These are phyloP conservation scores for Iberis amara DNA, from an alignment of 441 rosid genomes.

Conservation along the genomic window DNA sequence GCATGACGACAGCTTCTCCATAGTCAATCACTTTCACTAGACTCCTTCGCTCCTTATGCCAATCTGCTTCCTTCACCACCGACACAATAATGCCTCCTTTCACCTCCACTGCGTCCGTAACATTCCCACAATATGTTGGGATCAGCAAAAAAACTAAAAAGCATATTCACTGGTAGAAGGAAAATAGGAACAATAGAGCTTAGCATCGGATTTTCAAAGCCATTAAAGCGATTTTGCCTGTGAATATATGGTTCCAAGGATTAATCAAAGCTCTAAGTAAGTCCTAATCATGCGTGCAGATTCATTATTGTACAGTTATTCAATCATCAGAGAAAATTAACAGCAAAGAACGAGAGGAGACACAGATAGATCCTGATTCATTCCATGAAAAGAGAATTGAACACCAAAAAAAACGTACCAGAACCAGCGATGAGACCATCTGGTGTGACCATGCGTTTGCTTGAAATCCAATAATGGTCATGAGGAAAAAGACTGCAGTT, in stretches of 20 bases:
- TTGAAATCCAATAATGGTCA: constrained; percentile 64
- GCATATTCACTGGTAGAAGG: too few species aligned
- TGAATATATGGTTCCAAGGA: not conserved
- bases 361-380: not conserved
- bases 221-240: not conserved
- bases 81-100: constrained; percentile 52
- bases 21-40: constrained; percentile 51
- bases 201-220: not conserved
- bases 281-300: too few species aligned
- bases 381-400: too few species aligned
- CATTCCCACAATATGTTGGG: not conserved
- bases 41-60: constrained; percentile 40
- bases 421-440: constrained; percentile 69
- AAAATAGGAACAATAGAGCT: too few species aligned
- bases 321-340: not conserved
- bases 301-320: too few species aligned
- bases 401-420: constrained; percentile 36
- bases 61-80: constrained; percentile 58
- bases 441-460: constrained; percentile 71
- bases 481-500: constrained; percentile 68
- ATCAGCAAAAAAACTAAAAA: not conserved
- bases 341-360: not conserved
- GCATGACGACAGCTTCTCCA: constrained; percentile 87
- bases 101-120: constrained; percentile 53
- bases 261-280: not conserved